Evolutionary conservation across 2,329 filamentous ascomycete genomes (phyloP).

Genomic region (Myriosclerotinia duriaeana): DNA sequence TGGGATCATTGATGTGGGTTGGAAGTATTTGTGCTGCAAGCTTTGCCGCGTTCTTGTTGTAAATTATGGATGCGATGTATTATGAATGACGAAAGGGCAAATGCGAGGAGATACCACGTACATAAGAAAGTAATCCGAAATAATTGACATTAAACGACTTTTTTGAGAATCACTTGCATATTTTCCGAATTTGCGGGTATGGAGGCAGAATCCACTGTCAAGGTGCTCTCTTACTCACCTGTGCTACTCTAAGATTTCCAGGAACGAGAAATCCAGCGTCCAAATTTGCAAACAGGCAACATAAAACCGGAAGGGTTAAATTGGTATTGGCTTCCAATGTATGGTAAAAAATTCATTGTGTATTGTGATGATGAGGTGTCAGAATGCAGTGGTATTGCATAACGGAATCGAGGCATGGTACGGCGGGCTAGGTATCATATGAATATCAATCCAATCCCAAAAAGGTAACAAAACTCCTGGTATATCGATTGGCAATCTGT

Average conservation of each 20-base stretch:
- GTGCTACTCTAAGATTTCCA: background rate
- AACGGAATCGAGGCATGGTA: background rate
- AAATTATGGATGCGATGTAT: slow-evolving; percentile 12
- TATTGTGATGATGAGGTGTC: background rate
- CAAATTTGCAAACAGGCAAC: background rate
- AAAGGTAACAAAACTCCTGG: background rate
- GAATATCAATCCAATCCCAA: slow-evolving; percentile 11
- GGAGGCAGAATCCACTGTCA: background rate
- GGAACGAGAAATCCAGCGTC: background rate
- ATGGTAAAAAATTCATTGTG: background rate
- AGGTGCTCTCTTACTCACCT: background rate
- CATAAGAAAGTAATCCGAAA: background rate
- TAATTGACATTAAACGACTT: slow-evolving; percentile 10
- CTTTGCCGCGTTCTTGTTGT: slow-evolving; percentile 28
- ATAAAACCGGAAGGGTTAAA: background rate
- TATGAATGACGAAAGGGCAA: slow-evolving; percentile 15
- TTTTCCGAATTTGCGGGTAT: background rate
- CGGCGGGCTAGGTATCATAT: background rate
- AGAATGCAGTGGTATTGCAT: background rate
- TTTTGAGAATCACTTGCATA: background rate
- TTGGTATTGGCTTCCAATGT: background rate
- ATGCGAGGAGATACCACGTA: background rate
- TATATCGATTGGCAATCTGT: slow-evolving; percentile 10
- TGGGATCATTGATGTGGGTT: slow-evolving; percentile 27
- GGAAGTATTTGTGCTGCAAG: slow-evolving; percentile 27